Evolutionary conservation across 192 early-diverging fungal genomes (phyloP), one percentile per base, ranked within the genome.

Genomic region (Coemansia sp.): DNA sequence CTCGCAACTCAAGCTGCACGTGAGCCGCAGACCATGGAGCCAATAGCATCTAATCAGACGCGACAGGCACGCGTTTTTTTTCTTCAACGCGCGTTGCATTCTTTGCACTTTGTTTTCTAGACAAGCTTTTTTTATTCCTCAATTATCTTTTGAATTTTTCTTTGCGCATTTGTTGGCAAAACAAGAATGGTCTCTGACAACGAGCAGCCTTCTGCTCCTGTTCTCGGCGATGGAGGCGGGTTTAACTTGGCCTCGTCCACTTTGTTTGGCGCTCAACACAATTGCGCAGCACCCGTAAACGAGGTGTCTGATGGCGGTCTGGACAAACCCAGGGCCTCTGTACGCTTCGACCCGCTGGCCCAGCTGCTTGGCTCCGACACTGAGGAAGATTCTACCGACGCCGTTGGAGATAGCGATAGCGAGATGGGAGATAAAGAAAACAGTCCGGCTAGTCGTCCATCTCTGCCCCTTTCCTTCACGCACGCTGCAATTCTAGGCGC

Each of bases 301-400:
- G 57, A 32, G 1, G n/a, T 59, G n/a, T 17, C 57, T 8, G 57
- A 46, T 14, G 23, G 16, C 26, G 35, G 33, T 13, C 37, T 33
- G 7, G 13, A 43, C 42, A 60, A 30, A 7, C 26, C 47, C 47
- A 60, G 30, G 33, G 57, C 33, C 33, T 19, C 49, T 30, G 40
- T 32, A 1, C 57, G 35, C 55, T 82, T 66, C 38, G 70, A 82
- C 44, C 71, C 71, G 14, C 43, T 82, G 10, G 79, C 70, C 14
- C 71, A 82, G 68, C 64, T 82, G 4, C 71, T 82, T 19, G 64
- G 35, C 16, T 72, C 73, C 2, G 73, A 80, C 61, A 52, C 46
- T 0, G 67, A 59, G 14, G 57, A 59, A n/a, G 57, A 59, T 8
- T 19, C 57, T 37, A 66, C 49, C 28, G 55, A 39, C 30, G 67